These are phyloP conservation scores for Albizia julibrissin DNA, from an alignment of 306 rosid species.

Conservation along the genomic window DNA sequence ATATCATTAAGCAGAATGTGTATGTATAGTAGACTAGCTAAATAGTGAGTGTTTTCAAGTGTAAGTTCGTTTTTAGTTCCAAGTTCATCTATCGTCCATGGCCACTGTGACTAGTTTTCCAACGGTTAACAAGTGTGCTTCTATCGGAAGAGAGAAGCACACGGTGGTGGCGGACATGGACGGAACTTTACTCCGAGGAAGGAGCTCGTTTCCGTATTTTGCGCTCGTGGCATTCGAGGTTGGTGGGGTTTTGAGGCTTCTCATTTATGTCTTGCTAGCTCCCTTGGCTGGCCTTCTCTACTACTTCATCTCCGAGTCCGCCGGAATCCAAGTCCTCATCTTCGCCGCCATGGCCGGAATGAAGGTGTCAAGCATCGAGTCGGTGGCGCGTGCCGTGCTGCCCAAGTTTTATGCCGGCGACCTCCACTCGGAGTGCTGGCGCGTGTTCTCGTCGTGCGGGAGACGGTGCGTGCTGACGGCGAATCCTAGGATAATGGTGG, in stretches of 20 bases:
- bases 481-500: constrained; percentile 84
- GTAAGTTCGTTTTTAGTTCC: background rate
- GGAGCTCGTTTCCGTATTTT: constrained; percentile 85
- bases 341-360: constrained; percentile 64
- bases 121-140: constrained; percentile 51
- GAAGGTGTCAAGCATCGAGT: constrained; percentile 59
- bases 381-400: constrained; percentile 73
- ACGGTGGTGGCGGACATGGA: constrained; percentile 89
- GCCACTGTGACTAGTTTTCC: constrained; percentile 45
- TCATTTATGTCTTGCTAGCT: constrained; percentile 55
- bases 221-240: constrained; percentile 77
- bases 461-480: constrained; percentile 67
- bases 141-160: constrained; percentile 65
- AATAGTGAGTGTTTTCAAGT: background rate
- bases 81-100: background rate
- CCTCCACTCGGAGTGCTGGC: constrained; percentile 68
- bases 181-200: constrained; percentile 72
- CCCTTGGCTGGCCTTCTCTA: constrained; percentile 76
- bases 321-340: constrained; percentile 69
- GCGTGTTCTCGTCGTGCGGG: constrained; percentile 72
- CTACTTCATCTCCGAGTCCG: constrained; percentile 70
- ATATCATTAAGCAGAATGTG: background rate
- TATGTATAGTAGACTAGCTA: too few relatives aligned
- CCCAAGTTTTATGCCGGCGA: constrained; percentile 74
- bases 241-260: constrained; percentile 71